Evolutionary conservation across 1,284 basidiomycete species (phyloP).

Genomic region (Ganoderma multipileum): DNA sequence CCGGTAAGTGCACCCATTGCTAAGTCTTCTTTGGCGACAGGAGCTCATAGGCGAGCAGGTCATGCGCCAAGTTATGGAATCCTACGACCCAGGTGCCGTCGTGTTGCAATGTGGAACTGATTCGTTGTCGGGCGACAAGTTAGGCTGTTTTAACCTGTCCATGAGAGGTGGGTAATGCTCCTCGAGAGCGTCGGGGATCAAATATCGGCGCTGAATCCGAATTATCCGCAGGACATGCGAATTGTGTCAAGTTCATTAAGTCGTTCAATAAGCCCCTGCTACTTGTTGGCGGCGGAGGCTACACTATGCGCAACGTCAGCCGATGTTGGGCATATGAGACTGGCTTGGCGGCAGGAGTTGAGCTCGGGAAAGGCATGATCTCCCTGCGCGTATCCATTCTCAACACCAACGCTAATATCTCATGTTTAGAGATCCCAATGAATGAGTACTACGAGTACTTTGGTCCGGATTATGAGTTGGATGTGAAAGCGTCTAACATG

Average conservation of each 20-base stretch:
- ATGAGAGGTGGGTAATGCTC: constrained; percentile 78
- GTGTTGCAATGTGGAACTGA: constrained; percentile 99
- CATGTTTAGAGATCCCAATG: constrained; percentile 82
- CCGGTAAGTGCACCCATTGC: constrained; percentile 66
- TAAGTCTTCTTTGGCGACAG: not conserved
- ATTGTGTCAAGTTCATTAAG: constrained; percentile 97
- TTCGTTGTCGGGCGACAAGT: constrained; percentile 95
- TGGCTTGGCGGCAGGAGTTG: constrained; percentile 94
- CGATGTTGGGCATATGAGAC: constrained; percentile 99
- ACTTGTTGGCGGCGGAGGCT: constrained; percentile 96
- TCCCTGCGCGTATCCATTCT: no score
- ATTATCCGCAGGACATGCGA: constrained; percentile 79
- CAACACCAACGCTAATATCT: not conserved
- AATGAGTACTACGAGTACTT: constrained; percentile 99
- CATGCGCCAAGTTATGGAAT: constrained; percentile 94
- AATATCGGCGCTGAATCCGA: not conserved
- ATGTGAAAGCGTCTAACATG: constrained; percentile 95
- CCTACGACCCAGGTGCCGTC: constrained; percentile 94
- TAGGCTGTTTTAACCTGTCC: constrained; percentile 96
- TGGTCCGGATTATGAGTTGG: constrained; percentile 97
- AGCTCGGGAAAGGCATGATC: constrained; percentile 78
- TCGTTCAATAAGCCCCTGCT: constrained; percentile 94
- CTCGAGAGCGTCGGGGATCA: not conserved
- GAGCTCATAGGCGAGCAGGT: constrained; percentile 61
- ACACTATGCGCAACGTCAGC: constrained; percentile 98